Evolutionary conservation across 1,139 yeast species (phyloP).

Genomic region (Sugiyamaella sp.): DNA sequence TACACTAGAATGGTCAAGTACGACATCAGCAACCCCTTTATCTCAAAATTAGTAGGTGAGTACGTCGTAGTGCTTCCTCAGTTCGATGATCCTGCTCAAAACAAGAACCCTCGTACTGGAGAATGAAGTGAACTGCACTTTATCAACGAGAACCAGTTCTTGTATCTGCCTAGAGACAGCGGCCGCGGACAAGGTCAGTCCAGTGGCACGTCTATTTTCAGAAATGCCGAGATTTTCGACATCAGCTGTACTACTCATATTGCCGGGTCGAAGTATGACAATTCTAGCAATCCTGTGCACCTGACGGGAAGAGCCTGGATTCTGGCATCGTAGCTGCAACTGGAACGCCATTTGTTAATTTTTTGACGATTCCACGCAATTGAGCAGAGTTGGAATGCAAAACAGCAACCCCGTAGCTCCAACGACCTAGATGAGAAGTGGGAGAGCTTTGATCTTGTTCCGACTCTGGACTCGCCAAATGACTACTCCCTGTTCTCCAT

Average conservation of each 20-base stretch:
- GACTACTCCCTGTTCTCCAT: conserved; percentile 27
- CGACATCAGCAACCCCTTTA: conserved; percentile 21
- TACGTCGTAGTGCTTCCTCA: conserved; percentile 27
- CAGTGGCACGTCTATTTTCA: conserved; percentile 23
- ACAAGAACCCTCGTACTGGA: conserved; percentile 29
- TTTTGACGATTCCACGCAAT: conserved; percentile 23
- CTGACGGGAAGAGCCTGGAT: conserved; percentile 25
- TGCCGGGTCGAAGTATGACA: conserved; percentile 24
- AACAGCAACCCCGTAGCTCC: conserved; percentile 25
- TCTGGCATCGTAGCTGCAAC: conserved; percentile 23
- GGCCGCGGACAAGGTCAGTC: conserved; percentile 23
- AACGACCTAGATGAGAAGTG: conserved; percentile 27
- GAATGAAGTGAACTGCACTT: conserved; percentile 27
- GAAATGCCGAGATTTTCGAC: conserved; percentile 26
- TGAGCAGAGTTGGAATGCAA: conserved; percentile 27
- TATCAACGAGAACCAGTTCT: conserved; percentile 24
- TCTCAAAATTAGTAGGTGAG: conserved; percentile 25
- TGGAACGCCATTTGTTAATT: conserved; percentile 24
- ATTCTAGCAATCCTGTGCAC: conserved; percentile 25
- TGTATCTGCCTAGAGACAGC: conserved; percentile 27
- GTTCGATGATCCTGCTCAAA: conserved; percentile 26
- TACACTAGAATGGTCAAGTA: conserved; percentile 26
- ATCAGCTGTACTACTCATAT: conserved; percentile 26
- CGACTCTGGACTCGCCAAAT: conserved; percentile 22
- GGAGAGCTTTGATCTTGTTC: conserved; percentile 29